Base-by-base conservation (phyloP, 306 rosid genomes). In the Cucurbita moschata region DNA sequence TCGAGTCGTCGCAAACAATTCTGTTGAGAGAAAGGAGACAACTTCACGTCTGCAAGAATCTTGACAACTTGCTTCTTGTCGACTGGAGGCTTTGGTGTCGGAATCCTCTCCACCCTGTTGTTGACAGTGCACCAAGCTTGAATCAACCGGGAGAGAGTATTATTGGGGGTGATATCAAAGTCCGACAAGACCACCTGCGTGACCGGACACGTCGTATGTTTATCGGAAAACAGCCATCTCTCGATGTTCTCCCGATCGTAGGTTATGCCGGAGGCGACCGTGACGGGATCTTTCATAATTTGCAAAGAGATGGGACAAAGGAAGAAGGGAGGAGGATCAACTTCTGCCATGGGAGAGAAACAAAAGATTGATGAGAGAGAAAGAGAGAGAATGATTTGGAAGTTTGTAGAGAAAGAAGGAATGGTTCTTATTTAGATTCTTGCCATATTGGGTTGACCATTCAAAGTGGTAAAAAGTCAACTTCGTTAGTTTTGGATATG, bases 281-380 rank as follows among this genome's bases (percentile, higher is more conserved):
- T 90, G 7, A 90, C 96, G 2, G 96, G 96, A 46, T 90, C 96
- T 47, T 77, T 78, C 96, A 90, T 90, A 53, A 90, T 86, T 74
- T 86, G 89, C 0, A 90, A 88, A 37, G 95, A 88, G 9, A 90
- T 87, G 3, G 95, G 96, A 73, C 96, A 90, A 3, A 81, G 73
- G 73, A 88, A 90, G 60, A 78, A 90, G 18, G 82, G 79, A 75
- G 96, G 96, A 65, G 38, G 21, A 44, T 65, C 71, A 57, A 88
- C 79, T 12, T 86, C 94, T 12, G 87, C 95, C 94, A 90, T 90
- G 1, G 66, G 37, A 4, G 15, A 57, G 38, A 23, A 57, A 56
- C 11, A 54, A 54, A n/a, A 10, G 59, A 50, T 52, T 50, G 54
- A 30, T 5, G 18, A 64, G 51, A 64, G 49, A 63, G 6, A 63